phyloP scores from a whole-genome alignment of 805 yeast species.

The Lipomyces lipofer region DNA sequence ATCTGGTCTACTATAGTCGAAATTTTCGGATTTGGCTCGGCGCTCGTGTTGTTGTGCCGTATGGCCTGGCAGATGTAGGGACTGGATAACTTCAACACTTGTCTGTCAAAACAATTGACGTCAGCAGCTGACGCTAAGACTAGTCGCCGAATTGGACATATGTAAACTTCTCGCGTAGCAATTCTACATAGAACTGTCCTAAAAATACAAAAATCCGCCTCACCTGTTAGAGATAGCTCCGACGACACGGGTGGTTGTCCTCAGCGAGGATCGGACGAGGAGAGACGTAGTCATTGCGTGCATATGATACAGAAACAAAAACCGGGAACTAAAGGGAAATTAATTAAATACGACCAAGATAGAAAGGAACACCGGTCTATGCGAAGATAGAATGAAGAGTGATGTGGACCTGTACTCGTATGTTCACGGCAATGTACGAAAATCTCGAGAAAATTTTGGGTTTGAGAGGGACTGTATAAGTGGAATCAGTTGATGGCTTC shows the following conservation, averaged over 20 bases:
- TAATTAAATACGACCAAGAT: too few species aligned
- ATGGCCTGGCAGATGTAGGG: constrained; percentile 8
- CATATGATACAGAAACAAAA: not conserved
- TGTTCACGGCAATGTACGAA: too few species aligned
- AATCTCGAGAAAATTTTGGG: not conserved
- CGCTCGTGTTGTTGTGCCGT: constrained; percentile 45
- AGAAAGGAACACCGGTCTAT: too few species aligned
- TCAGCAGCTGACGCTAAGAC: not conserved
- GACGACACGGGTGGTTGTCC: constrained; percentile 17
- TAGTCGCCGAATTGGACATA: not conserved
- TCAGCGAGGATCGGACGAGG: constrained; percentile 8
- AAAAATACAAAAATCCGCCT: not conserved
- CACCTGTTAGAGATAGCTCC: constrained; percentile 15
- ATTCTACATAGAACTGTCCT: too few species aligned
- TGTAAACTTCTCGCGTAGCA: too few species aligned
- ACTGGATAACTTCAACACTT: not conserved
- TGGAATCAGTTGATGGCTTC: not conserved
- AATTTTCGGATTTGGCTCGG: constrained; percentile 74
- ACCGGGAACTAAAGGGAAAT: too few species aligned
- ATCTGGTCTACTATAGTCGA: constrained; percentile 84
- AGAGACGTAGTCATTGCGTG: constrained; percentile 12
- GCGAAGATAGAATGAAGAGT: too few species aligned
- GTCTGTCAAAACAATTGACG: too few species aligned
- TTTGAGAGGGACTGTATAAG: not conserved
- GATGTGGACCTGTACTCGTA: too few species aligned